Conservation (phyloP, 805 yeast genomes). For the Ogataea pini region DNA sequence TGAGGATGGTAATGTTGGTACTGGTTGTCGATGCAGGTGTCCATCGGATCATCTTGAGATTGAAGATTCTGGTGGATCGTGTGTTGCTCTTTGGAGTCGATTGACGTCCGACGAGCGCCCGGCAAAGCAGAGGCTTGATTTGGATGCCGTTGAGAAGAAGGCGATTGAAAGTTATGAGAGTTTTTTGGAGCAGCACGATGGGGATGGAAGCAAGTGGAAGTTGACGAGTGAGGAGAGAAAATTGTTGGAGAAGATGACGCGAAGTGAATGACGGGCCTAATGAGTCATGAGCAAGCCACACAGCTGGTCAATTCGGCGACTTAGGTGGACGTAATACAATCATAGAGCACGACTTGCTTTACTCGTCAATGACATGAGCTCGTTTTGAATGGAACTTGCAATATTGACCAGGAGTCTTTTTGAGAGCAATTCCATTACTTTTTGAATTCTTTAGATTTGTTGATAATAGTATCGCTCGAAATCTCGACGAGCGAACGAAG, state of each 20-base stretch:
- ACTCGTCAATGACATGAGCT: no score
- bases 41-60: constrained; percentile 54
- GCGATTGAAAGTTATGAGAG: constrained; percentile 26
- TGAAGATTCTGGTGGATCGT: constrained; percentile 55
- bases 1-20: constrained; percentile 36
- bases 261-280: not conserved
- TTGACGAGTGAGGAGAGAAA: constrained; percentile 25
- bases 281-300: no score
- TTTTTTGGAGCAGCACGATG: constrained; percentile 23
- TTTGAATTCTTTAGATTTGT: not conserved
- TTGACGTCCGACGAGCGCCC: constrained; percentile 31
- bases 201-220: constrained; percentile 30
- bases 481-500: not conserved
- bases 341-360: no score
- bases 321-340: no score
- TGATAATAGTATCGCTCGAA: not conserved
- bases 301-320: no score
- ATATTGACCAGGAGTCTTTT: no score
- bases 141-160: constrained; percentile 32
- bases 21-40: constrained; percentile 88
- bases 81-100: constrained; percentile 52
- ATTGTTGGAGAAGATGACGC: constrained; percentile 7
- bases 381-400: no score
- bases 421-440: not conserved
- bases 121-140: constrained; percentile 22